Base-by-base conservation (phyloP, 352 stramenopile genomes). In the Blastocystis sp. region DNA sequence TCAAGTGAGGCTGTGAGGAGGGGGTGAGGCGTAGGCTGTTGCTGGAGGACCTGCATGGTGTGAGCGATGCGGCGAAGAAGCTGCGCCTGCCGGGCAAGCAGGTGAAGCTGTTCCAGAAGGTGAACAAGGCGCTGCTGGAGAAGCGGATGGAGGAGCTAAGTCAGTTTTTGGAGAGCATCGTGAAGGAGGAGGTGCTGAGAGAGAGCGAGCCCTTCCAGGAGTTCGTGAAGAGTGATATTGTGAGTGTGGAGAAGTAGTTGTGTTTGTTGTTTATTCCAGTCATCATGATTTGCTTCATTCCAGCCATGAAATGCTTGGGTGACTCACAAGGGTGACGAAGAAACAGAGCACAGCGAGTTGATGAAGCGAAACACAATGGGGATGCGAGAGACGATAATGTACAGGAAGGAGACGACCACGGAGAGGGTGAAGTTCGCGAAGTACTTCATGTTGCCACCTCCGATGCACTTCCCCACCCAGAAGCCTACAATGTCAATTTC, bases 401-500 rank as follows among this genome's bases (percentile, higher is more conserved):
- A 84, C 14, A 56, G 28, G 66, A 62, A 66, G n/a, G 74, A 84
- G 23, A 84, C 66, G 10, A 70, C 74, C 14, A 84, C 1, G 23
- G 60, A 84, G 14, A 84, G 60, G 53, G 19, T 53, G 40, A 84
- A 84, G 61, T 59, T 67, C 5, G 53, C 45, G 48, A 84, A 84
- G 17, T 66, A 69, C 11, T 34, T 23, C 74, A 84, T 70, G 74
- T 84, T 84, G 56, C 69, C 28, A 0, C 38, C n/a, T 28, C 74
- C 74, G 53, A 84, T 28, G 48, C 74, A 84, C 74, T 84, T 84
- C 23, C 74, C 74, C 11, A 84, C 28, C 74, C 74, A 84, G 11
- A 62, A 28, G 23, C 74, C 74, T 84, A 52, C 9, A 28, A 3
- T 34, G 14, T 48, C 69, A 48, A 67, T 14, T 23, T 4, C 2